These are phyloP conservation scores for Leccinum subgranulosum DNA, from an alignment of 768 basidiomycete species.

Conservation along the genomic window DNA sequence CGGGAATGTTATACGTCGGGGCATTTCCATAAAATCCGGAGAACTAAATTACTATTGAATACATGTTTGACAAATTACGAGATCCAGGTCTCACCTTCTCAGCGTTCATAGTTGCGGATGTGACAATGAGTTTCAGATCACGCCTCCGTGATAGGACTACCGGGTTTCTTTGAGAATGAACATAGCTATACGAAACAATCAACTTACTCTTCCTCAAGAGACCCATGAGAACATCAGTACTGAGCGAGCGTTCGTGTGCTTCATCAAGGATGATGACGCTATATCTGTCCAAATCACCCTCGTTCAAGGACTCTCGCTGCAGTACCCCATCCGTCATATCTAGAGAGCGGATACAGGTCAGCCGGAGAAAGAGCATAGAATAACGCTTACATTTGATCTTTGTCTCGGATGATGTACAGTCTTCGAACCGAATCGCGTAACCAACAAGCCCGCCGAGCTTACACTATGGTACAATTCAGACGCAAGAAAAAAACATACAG, in stretches of 20 bases:
- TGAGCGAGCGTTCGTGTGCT: constrained; percentile 95
- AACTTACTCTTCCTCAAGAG: constrained; percentile 83
- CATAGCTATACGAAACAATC: neutral
- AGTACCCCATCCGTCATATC: constrained; percentile 99
- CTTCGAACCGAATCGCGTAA: constrained; percentile 98
- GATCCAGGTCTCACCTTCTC: constrained; percentile 66
- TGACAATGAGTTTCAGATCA: constrained; percentile 95
- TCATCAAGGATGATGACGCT: constrained; percentile 98
- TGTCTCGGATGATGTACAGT: constrained; percentile 90
- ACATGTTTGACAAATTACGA: neutral
- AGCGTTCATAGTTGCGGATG: constrained; percentile 99
- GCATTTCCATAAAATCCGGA: constrained; percentile 94
- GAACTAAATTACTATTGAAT: constrained; percentile 55
- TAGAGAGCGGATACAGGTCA: constrained; percentile 28
- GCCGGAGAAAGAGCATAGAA: neutral
- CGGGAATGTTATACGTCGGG: constrained; percentile 90
- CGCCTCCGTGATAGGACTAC: constrained; percentile 82
- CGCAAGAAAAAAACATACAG: neutral
- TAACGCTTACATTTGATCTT: constrained; percentile 86
- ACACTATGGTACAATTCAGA: constrained; percentile 46
- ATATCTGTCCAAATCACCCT: constrained; percentile 97
- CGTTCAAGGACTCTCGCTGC: constrained; percentile 96
- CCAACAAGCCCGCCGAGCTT: constrained; percentile 90
- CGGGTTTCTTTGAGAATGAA: constrained; percentile 2
- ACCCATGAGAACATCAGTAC: constrained; percentile 98